A percentile compares a stretch with the other conserved stretches of the same genome.
phyloP scores from a whole-genome alignment of 257 asterid genomes.

The Nicotiana paniculata region DNA sequence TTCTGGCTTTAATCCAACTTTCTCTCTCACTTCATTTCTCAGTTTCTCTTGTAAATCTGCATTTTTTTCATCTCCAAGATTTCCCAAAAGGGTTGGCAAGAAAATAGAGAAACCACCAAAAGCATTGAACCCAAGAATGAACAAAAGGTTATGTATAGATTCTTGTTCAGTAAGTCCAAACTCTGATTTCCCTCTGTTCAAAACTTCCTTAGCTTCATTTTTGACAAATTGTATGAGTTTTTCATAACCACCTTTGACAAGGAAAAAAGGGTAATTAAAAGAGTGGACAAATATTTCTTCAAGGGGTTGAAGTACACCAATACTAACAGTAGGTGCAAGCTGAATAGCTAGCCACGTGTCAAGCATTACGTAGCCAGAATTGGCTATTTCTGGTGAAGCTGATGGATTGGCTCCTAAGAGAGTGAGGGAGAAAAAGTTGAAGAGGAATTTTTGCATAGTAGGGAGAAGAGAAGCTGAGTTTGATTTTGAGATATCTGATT shows the following conservation, averaged over 20 bases:
- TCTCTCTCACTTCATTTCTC: conserved; percentile 51
- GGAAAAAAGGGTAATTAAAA: conserved; percentile 63
- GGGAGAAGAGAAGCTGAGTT: conserved; percentile 17
- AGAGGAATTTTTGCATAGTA: conserved; percentile 62
- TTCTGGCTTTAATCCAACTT: conserved; percentile 14
- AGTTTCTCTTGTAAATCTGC: conserved; percentile 38
- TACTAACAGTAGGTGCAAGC: conserved; percentile 52
- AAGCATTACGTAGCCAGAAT: conserved; percentile 45
- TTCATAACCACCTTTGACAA: conserved; percentile 50
- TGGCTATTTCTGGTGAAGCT: conserved; percentile 38
- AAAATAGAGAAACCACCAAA: conserved; percentile 69
- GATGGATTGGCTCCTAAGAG: conserved; percentile 61
- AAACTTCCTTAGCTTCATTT: conserved; percentile 39
- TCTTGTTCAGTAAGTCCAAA: conserved; percentile 59
- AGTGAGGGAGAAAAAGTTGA: conserved; percentile 59
- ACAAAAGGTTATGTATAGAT: conserved; percentile 62
- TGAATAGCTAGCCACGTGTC: conserved; percentile 73
- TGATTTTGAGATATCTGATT: conserved; percentile 42
- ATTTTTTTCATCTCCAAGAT: conserved; percentile 35
- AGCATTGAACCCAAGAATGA: conserved; percentile 79
- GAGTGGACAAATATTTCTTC: conserved; percentile 82
- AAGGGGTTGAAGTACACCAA: conserved; percentile 52
- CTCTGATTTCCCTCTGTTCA: conserved; percentile 43
- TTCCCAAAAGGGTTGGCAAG: conserved; percentile 27
- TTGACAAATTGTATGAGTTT: conserved; percentile 46